Conservation (phyloP, 306 rosid genomes). For the Benincasa hispida region DNA sequence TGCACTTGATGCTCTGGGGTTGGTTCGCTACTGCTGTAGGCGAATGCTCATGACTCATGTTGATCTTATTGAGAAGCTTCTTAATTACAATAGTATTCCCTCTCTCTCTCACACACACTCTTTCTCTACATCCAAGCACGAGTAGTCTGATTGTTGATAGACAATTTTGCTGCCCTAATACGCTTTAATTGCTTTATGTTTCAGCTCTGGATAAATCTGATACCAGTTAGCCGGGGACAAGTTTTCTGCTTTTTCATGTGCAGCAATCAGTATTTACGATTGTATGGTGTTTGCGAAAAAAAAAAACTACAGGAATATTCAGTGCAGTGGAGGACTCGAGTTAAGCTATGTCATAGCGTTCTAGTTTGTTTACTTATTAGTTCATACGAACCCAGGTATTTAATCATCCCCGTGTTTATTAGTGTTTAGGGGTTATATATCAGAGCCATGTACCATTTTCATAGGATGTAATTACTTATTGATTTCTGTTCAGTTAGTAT, state of each 20-base stretch:
- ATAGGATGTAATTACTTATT: too few species aligned
- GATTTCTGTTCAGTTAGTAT: too few species aligned
- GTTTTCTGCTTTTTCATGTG: not conserved
- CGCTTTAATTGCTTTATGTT: slow-evolving; percentile 1
- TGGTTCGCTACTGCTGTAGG: slow-evolving; percentile 92
- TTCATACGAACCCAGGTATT: too few species aligned
- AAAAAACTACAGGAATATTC: not conserved
- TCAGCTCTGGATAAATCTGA: slow-evolving; percentile 72
- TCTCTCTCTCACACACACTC: not conserved
- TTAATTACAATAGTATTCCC: slow-evolving; percentile 70
- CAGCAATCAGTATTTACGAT: not conserved
- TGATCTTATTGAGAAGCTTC: slow-evolving; percentile 93
- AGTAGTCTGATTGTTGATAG: not conserved
- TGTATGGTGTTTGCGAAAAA: not conserved
- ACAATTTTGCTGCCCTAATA: not conserved
- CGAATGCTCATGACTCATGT: slow-evolving; percentile 98
- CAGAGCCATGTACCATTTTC: too few species aligned
- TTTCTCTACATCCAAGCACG: not conserved
- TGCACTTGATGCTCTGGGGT: slow-evolving; percentile 82
- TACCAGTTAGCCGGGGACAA: slow-evolving; percentile 28
- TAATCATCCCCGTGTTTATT: too few species aligned
- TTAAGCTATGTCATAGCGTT: too few species aligned
- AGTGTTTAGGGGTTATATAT: too few species aligned
- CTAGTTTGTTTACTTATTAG: too few species aligned
- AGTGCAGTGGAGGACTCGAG: too few species aligned